Evolutionary conservation across 768 basidiomycete genomes (phyloP).

Genomic region (Tephrocybe sp.): DNA sequence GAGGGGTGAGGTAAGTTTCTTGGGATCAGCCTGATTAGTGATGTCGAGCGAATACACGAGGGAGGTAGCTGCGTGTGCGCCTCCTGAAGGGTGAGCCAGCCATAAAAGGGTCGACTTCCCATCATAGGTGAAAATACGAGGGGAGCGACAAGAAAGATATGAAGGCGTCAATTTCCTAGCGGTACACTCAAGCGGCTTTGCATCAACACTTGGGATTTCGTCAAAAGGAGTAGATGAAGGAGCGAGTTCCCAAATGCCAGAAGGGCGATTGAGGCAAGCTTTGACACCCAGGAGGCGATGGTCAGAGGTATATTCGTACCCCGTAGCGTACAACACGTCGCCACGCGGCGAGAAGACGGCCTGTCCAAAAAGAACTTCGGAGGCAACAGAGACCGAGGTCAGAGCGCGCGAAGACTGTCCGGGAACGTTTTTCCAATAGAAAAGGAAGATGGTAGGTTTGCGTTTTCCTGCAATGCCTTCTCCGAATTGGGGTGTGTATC

Average conservation of each 20-base stretch:
- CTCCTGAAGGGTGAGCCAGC: conserved; percentile 55
- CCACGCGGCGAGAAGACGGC: conserved; percentile 46
- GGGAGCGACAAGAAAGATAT: conserved; percentile 56
- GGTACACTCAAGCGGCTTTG: conserved; percentile 14
- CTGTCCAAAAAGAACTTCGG: conserved; percentile 51
- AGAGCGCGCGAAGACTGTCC: conserved; percentile 3
- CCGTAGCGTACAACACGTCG: conserved; percentile 53
- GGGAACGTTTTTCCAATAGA: conserved; percentile 40
- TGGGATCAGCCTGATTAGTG: conserved; percentile 10
- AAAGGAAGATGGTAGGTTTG: conserved; percentile 53
- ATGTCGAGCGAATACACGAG: conserved; percentile 48
- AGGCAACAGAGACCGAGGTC: conserved; percentile 13
- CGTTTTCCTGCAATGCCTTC: conserved; percentile 58
- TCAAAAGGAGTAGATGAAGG: conserved; percentile 19
- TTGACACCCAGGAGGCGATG: conserved; percentile 60
- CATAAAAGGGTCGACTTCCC: conserved; percentile 41
- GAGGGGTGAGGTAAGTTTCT: conserved; percentile 25
- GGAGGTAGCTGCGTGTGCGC: conserved; percentile 59
- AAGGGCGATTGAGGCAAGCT: conserved; percentile 59
- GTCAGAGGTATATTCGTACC: conserved; percentile 59
- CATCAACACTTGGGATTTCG: conserved; percentile 4
- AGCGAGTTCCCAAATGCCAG: conserved; percentile 54
- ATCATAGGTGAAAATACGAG: conserved; percentile 41
- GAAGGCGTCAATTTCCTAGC: conserved; percentile 41
- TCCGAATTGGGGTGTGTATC: conserved; percentile 61